Evolutionary conservation across 192 early-diverging fungal species (phyloP), one percentile per base, ranked within the genome.

Genomic region (Spizellomyces sp.): DNA sequence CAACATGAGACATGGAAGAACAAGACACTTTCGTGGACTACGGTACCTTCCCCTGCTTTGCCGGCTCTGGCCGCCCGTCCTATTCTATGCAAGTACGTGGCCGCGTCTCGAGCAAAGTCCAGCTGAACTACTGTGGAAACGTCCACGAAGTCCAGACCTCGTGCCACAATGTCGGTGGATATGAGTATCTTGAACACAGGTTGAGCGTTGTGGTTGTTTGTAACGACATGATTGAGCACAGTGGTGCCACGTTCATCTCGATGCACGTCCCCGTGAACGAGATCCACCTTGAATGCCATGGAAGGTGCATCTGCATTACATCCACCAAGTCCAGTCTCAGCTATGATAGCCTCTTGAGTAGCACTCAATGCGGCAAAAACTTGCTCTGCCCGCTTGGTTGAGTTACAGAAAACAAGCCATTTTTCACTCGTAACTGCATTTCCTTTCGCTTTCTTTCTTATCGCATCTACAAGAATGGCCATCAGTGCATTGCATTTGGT

Each of bases 61-160:
- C 94, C 94, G 9, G 92, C 92, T 60, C 95, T 85, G 15, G 93
- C 95, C 5, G 94, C 95, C 66, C 96, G 84, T 6, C 96, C 96
- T 0, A 95, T 91, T 64, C 96, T 88, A 69, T 98, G 96, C n/a
- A 95, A 86, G 69, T 96, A 98, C 75, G 90, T 88, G 67, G 88
- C 86, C 85, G 93, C 90, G 45, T 92, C 87, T 9, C 82, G 73
- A 15, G 95, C 93, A 43, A 90, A 84, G 67, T 98, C 96, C 78
- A 95, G 94, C 72, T 92, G 92, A 57, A 98, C 85, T 7, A 98
- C 95, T 5, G 80, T 78, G 10, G 84, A 81, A 6, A 98, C 91
- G 55, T 81, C 77, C 22, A 91, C 88, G 17, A 98, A 81, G 79
- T 98, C 94, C 74, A 96, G 83, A 50, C 96, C 96, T 66, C 96